Percentiles rank a stretch among this genome's conserved stretches.
Evolutionary conservation across 2,329 filamentous ascomycete species (phyloP).

Genomic region (Aspergillus sp.): DNA sequence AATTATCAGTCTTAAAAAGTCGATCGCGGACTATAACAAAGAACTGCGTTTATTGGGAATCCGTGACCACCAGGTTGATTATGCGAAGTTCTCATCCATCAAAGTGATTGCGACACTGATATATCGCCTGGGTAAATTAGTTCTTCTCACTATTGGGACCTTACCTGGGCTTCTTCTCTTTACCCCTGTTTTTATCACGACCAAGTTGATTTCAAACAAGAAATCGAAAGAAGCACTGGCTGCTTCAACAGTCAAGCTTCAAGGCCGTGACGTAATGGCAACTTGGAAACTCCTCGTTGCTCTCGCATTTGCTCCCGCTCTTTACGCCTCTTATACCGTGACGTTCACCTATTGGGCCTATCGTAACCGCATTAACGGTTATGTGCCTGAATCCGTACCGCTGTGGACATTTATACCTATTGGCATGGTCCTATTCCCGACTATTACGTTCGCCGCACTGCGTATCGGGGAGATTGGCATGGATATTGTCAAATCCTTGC

Average conservation of each 20-base stretch:
- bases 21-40: constrained; percentile 82
- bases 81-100: constrained; percentile 77
- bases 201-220: constrained; percentile 76
- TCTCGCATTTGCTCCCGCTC: constrained; percentile 74
- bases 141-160: constrained; percentile 74
- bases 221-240: constrained; percentile 84
- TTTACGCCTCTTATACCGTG: constrained; percentile 79
- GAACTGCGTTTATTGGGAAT: constrained; percentile 82
- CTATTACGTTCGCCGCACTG: constrained; percentile 87
- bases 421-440: constrained; percentile 78
- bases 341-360: constrained; percentile 75
- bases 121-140: constrained; percentile 76
- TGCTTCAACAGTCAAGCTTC: constrained; percentile 83
- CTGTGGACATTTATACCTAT: constrained; percentile 73
- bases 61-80: constrained; percentile 91
- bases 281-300: constrained; percentile 94
- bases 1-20: constrained; percentile 71
- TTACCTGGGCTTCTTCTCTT: constrained; percentile 86
- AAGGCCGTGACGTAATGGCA: constrained; percentile 84
- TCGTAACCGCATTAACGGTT: constrained; percentile 78
- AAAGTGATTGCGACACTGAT: constrained; percentile 75
- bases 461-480: constrained; percentile 97
- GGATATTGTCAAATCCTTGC: constrained; percentile 94
- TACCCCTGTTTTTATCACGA: constrained; percentile 79
- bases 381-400: constrained; percentile 75